Percentiles rank a stretch among this genome's conserved stretches.
Evolutionary conservation across 805 yeast species (phyloP).

Genomic region (Cyberlindnera japonica): DNA sequence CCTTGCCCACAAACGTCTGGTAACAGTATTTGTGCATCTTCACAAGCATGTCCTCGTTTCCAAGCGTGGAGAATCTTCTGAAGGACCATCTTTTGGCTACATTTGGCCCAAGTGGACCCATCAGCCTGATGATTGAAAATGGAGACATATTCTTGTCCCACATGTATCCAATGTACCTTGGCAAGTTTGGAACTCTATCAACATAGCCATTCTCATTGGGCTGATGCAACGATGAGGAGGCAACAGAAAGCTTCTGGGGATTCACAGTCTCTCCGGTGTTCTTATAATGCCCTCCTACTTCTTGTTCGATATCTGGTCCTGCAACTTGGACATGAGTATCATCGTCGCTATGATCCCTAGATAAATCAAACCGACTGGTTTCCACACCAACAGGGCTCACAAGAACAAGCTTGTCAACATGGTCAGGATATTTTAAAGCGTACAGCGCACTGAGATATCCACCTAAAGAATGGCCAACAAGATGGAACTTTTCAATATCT

Average conservation of each 20-base stretch:
- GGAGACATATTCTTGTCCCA: slow-evolving; percentile 59
- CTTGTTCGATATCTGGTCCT: slow-evolving; percentile 31
- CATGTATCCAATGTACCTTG: slow-evolving; percentile 35
- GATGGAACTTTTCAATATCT: slow-evolving; percentile 47
- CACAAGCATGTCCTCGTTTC: slow-evolving; percentile 30
- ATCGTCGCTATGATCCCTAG: slow-evolving; percentile 3
- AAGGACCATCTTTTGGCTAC: slow-evolving; percentile 53
- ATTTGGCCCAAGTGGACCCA: slow-evolving; percentile 54
- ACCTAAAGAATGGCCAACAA: slow-evolving; percentile 70
- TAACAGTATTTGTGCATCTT: slow-evolving; percentile 53
- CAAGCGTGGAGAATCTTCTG: slow-evolving; percentile 37
- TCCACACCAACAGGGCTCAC: slow-evolving; percentile 76
- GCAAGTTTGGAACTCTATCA: slow-evolving; percentile 32
- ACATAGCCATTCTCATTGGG: slow-evolving; percentile 33
- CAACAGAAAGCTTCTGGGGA: no score
- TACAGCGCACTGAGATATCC: slow-evolving; percentile 63
- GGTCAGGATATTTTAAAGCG: slow-evolving; percentile 50
- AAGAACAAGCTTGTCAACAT: slow-evolving; percentile 48
- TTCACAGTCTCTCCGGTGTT: slow-evolving; percentile 17
- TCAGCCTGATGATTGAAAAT: slow-evolving; percentile 43
- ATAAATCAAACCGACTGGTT: slow-evolving; percentile 39
- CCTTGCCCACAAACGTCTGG: slow-evolving; percentile 46
- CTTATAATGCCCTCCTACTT: slow-evolving; percentile 24
- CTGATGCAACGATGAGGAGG: slow-evolving; percentile 26
- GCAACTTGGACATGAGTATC: slow-evolving; percentile 15